phyloP scores from a whole-genome alignment of 441 rosid genomes.

The Bocquillonia castaneifolia region DNA sequence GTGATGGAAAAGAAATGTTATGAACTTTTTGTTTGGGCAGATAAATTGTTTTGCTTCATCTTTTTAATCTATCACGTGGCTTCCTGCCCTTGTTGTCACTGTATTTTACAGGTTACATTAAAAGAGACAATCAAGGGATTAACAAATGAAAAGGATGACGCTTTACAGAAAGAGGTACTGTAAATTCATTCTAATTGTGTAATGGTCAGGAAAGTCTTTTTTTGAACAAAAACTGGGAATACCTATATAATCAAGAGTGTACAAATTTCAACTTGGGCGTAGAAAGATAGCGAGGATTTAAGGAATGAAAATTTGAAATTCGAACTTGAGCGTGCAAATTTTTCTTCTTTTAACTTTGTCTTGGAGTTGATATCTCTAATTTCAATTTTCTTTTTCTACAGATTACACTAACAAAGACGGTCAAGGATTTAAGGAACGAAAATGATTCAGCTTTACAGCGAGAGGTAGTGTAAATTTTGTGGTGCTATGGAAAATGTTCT shows the following conservation, averaged over 20 bases:
- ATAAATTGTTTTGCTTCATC: too few relatives aligned
- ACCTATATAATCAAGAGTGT: background rate
- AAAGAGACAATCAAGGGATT: constrained; percentile 32
- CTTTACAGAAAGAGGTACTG: constrained; percentile 30
- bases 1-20: too few relatives aligned
- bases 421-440: background rate
- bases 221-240: background rate
- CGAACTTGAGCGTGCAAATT: too few relatives aligned
- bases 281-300: too few relatives aligned
- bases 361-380: too few relatives aligned
- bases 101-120: constrained; percentile 35
- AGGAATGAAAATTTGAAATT: too few relatives aligned
- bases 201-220: background rate
- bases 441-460: background rate
- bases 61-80: too few relatives aligned
- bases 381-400: background rate
- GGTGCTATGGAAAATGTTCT: background rate
- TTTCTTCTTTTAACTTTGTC: background rate
- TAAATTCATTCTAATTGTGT: background rate
- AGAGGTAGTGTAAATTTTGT: background rate
- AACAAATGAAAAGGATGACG: constrained; percentile 15
- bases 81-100: too few relatives aligned
- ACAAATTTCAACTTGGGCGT: too few relatives aligned
- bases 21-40: too few relatives aligned
- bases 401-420: background rate